A percentile compares a stretch with the other conserved stretches of the same genome.
Evolutionary conservation across 208 protist genomes (phyloP).

Genomic region (Vickermania ingenoplastis): DNA sequence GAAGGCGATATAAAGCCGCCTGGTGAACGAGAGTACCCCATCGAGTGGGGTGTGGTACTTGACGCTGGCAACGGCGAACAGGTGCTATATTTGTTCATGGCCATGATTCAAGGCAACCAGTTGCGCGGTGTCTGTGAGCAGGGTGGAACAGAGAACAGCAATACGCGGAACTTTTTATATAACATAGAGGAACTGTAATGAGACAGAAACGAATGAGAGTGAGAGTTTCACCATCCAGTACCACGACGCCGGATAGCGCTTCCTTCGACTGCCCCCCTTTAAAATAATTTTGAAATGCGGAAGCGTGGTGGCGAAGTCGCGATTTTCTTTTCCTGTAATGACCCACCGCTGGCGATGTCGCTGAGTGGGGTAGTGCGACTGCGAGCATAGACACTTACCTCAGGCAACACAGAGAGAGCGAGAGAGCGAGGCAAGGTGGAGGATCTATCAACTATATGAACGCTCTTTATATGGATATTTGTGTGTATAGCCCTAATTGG

Average conservation of each 20-base stretch:
- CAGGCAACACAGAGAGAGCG: too few relatives aligned
- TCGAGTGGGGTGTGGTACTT: slow-evolving; percentile 79
- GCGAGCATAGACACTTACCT: too few relatives aligned
- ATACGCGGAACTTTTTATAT: slow-evolving; percentile 75
- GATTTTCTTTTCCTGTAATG: too few relatives aligned
- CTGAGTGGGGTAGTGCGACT: too few relatives aligned
- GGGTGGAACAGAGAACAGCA: slow-evolving; percentile 24
- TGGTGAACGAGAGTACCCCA: slow-evolving; percentile 71
- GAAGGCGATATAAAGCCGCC: slow-evolving; percentile 76
- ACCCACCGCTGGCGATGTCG: too few relatives aligned
- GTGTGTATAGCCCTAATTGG: too few relatives aligned
- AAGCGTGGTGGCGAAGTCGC: too few relatives aligned
- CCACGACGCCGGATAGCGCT: neutral
- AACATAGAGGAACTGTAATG: slow-evolving; percentile 71
- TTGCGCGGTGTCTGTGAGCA: slow-evolving; percentile 73
- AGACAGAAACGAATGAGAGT: neutral
- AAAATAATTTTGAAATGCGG: too few relatives aligned
- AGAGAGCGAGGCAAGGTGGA: too few relatives aligned
- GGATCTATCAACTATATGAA: too few relatives aligned
- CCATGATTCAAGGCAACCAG: slow-evolving; percentile 77
- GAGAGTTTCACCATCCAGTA: slow-evolving; percentile 10
- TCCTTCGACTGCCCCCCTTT: too few relatives aligned
- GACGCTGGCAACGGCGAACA: slow-evolving; percentile 38
- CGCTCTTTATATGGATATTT: too few relatives aligned
- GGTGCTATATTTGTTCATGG: slow-evolving; percentile 73